phyloP scores from a whole-genome alignment of 495 filamentous ascomycete genomes.

The Parachaetomium inaequale region DNA sequence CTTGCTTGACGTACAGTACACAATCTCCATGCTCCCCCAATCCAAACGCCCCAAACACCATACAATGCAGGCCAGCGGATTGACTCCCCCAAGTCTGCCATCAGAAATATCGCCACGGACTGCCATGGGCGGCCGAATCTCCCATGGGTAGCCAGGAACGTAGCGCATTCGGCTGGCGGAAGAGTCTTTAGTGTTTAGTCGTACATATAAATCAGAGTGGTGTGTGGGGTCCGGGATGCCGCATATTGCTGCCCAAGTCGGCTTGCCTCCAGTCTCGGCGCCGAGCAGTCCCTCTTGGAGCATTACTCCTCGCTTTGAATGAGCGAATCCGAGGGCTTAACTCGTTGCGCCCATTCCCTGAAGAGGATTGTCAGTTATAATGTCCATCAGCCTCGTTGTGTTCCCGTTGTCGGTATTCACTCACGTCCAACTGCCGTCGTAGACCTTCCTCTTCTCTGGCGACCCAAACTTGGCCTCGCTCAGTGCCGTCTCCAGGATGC shows the following conservation, averaged over 20 bases:
- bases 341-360: slow-evolving; percentile 71
- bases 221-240: background rate
- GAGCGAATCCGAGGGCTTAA: slow-evolving; percentile 41
- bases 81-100: background rate
- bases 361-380: slow-evolving; percentile 19
- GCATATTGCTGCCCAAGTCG: background rate
- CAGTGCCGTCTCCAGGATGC: slow-evolving; percentile 83
- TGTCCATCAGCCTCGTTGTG: background rate
- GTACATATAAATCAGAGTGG: slow-evolving; percentile 9
- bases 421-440: slow-evolving; percentile 98
- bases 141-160: background rate
- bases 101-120: background rate
- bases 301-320: slow-evolving; percentile 29
- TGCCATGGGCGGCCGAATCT: background rate
- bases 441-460: slow-evolving; percentile 66
- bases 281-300: background rate
- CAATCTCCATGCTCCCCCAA: slow-evolving; percentile 16
- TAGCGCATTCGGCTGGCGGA: background rate
- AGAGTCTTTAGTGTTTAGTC: background rate
- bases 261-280: too few relatives aligned
- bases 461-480: slow-evolving; percentile 70
- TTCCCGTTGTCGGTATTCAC: slow-evolving; percentile 36
- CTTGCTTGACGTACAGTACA: slow-evolving; percentile 16
- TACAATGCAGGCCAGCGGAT: background rate
- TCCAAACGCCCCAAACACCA: slow-evolving; percentile 18